A percentile compares a stretch with the other conserved stretches of the same genome.
Conservation (phyloP, 768 basidiomycete genomes). For the Leccinum fibrillosum region DNA sequence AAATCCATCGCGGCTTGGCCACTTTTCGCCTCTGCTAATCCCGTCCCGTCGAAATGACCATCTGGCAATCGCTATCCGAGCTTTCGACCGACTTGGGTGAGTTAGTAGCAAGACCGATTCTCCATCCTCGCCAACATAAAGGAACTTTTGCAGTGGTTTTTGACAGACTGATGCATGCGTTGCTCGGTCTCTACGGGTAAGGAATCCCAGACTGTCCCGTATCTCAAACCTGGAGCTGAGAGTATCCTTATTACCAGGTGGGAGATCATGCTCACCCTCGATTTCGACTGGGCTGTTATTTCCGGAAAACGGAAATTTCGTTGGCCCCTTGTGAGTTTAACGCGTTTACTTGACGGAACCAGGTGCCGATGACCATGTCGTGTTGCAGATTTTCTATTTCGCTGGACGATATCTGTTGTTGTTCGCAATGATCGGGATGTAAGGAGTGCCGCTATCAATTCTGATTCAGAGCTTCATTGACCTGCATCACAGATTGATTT, state of each 20-base stretch:
- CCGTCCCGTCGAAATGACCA: slow-evolving; percentile 30
- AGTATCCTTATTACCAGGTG: slow-evolving; percentile 29
- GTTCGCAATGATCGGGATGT: slow-evolving; percentile 48
- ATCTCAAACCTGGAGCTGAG: neutral
- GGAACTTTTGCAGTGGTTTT: slow-evolving; percentile 32
- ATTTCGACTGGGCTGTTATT: slow-evolving; percentile 42
- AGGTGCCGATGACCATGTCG: slow-evolving; percentile 5
- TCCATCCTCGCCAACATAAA: neutral
- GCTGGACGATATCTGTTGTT: slow-evolving; percentile 42
- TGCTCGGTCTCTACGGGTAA: slow-evolving; percentile 45
- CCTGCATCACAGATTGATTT: slow-evolving; percentile 23
- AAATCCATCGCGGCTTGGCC: neutral
- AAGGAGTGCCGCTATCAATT: slow-evolving; percentile 5
- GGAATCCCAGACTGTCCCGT: slow-evolving; percentile 4
- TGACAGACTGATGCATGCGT: slow-evolving; percentile 39
- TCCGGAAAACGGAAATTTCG: slow-evolving; percentile 40
- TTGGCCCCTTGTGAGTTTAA: slow-evolving; percentile 44
- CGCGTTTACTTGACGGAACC: neutral
- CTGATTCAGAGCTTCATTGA: neutral
- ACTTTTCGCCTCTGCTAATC: neutral
- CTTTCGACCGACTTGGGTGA: slow-evolving; percentile 35
- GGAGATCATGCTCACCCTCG: slow-evolving; percentile 41
- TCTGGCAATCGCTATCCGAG: slow-evolving; percentile 40
- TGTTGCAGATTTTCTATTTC: slow-evolving; percentile 42
- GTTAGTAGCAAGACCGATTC: slow-evolving; percentile 10